Evolutionary conservation across 1,284 basidiomycete genomes (phyloP).

Genomic region (Hymenochaete sp.): DNA sequence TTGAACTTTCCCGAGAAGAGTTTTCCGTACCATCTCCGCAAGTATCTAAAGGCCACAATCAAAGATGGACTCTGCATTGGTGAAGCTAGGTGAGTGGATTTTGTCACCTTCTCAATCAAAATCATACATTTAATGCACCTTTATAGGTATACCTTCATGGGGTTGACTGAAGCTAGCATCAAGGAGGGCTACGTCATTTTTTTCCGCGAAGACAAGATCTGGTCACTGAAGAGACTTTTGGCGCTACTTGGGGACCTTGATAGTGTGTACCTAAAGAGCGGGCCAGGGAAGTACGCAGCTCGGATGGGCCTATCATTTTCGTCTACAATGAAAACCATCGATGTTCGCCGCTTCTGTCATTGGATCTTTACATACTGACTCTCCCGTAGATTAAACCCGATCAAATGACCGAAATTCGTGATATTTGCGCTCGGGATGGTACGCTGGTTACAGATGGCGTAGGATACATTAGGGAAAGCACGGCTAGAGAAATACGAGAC

Average conservation of each 20-base stretch:
- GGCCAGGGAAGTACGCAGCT: constrained; percentile 24
- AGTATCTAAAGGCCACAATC: background rate
- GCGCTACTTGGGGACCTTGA: constrained; percentile 20
- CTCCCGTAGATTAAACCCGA: too few relatives aligned
- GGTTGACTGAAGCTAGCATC: constrained; percentile 23
- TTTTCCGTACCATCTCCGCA: background rate
- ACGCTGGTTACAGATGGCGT: constrained; percentile 24
- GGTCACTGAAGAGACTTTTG: constrained; percentile 18
- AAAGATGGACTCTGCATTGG: background rate
- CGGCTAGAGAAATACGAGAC: constrained; percentile 19
- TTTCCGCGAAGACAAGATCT: constrained; percentile 20
- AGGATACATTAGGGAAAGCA: constrained; percentile 23
- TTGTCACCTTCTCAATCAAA: background rate
- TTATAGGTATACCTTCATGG: constrained; percentile 16
- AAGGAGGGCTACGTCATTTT: constrained; percentile 21
- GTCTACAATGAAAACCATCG: constrained; percentile 17
- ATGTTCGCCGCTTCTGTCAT: constrained; percentile 14
- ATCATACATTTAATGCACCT: background rate
- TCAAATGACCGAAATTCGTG: too few relatives aligned
- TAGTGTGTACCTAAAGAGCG: constrained; percentile 18
- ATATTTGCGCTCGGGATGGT: too few relatives aligned
- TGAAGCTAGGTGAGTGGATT: background rate
- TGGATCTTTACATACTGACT: too few relatives aligned
- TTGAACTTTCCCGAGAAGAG: constrained; percentile 2
- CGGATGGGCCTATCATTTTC: constrained; percentile 24